Conservation (phyloP, 768 basidiomycete genomes). For the Fomitopsis serialis region DNA sequence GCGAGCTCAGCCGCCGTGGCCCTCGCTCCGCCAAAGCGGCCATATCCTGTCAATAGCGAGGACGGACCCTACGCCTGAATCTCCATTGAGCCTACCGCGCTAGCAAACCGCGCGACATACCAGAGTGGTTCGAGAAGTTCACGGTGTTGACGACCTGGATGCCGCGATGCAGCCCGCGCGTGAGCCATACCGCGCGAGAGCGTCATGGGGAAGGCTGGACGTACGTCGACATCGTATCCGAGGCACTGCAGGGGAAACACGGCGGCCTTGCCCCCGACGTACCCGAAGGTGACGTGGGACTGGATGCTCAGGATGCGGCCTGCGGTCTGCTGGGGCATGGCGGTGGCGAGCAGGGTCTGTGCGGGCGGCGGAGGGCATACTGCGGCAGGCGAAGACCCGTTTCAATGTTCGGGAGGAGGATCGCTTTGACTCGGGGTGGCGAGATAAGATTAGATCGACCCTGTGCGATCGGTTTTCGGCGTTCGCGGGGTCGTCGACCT, state of each 20-base stretch:
- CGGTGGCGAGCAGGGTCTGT: neutral
- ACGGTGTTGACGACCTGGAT: constrained; percentile 82
- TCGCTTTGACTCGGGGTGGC: neutral
- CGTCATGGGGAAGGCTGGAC: constrained; percentile 16
- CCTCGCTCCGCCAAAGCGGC: constrained; percentile 72
- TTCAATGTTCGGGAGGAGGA: neutral
- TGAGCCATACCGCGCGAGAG: neutral
- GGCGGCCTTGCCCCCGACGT: constrained; percentile 84
- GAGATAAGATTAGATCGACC: neutral
- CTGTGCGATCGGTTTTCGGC: no score
- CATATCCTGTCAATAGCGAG: constrained; percentile 59
- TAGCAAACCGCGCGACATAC: constrained; percentile 31
- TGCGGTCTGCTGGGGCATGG: constrained; percentile 2
- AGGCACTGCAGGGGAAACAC: constrained; percentile 77
- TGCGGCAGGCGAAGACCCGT: neutral
- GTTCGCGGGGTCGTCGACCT: no score
- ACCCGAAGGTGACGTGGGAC: constrained; percentile 90
- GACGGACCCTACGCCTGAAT: no score
- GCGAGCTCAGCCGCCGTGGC: constrained; percentile 74
- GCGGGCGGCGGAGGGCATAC: neutral
- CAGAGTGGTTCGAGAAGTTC: constrained; percentile 92
- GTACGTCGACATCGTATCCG: constrained; percentile 93
- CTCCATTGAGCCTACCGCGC: neutral
- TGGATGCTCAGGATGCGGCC: constrained; percentile 84
- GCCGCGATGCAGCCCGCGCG: neutral